Base-by-base conservation (phyloP, 2,329 filamentous ascomycete species). In the Pyrenophora teres region DNA sequence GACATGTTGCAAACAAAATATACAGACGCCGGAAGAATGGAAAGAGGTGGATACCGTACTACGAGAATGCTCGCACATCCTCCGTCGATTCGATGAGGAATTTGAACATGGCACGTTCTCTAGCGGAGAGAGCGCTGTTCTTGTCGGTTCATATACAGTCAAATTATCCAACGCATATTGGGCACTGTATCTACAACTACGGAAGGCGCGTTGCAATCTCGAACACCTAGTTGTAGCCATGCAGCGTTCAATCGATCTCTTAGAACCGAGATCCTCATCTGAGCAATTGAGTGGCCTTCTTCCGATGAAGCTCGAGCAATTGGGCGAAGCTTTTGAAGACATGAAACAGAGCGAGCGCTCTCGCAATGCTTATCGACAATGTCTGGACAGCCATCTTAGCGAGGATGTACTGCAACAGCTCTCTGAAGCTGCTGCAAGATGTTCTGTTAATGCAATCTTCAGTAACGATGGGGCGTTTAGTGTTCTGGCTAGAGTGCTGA, bases 121-220 rank as follows among this genome's bases (percentile, higher is more conserved):
- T 13, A 35, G 44, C 18, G 16, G 45, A 5, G 49, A 58, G 32
- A 49, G 51, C 15, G 46, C 46, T 8, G 50, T 62, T 6, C 46
- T 64, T 15, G 46, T 65, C 8, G 59, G 61, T 19, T 62, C 56
- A 6, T 65, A 62, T 25, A 78, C 83, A 50, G 80, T 87, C 55
- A 89, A 86, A 62, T 82, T 90, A 21, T 90, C 88, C 0, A 87
- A 88, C 60, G 78, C 89, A 3, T 90, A 90, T 67, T 90, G 87
- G 67, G 77, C 84, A n/a, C 78, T 83, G 40, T 84, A 85, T 63
- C 73, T 82, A 15, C 76, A 79, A 38, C 40, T 71, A 67, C 83
- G 53, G 74, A 82, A 81, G 19, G 59, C 73, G 0, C 73, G 74
- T 3, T 77, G 76, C 25, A 57, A 70, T 1, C 74, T 76, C n/a